Evolutionary conservation across 2,329 filamentous ascomycete genomes (phyloP).

Genomic region (Cladosporium sp.): DNA sequence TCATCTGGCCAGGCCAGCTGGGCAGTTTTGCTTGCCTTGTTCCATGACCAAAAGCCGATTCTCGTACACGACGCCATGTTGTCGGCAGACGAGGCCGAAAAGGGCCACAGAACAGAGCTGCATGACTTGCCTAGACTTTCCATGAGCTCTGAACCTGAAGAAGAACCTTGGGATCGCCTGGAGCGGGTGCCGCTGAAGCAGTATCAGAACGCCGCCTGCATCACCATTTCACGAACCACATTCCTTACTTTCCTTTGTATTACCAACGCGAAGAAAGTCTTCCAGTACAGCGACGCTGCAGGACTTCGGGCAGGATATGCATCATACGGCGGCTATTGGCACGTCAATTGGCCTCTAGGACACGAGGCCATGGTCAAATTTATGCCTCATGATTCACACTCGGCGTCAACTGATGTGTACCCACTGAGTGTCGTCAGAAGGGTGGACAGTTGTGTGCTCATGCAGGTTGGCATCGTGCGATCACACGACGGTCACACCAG

Average conservation of each 20-base stretch:
- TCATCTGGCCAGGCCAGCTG: neutral
- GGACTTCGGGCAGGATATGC: constrained; percentile 1
- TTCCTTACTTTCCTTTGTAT: constrained; percentile 4
- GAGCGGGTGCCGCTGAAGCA: neutral
- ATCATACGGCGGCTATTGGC: neutral
- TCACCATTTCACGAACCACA: constrained; percentile 1
- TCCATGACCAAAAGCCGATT: neutral
- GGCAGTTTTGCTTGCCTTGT: neutral
- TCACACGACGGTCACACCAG: too few relatives aligned
- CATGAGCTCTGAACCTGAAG: neutral
- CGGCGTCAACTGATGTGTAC: too few relatives aligned
- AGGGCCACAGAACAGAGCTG: neutral
- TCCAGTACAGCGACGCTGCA: constrained; percentile 8
- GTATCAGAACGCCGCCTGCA: neutral
- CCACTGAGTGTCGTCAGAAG: too few relatives aligned
- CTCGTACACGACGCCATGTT: neutral
- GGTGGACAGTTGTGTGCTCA: too few relatives aligned
- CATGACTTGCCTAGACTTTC: neutral
- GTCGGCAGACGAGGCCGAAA: neutral
- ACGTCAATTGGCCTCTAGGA: too few relatives aligned
- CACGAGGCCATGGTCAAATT: too few relatives aligned
- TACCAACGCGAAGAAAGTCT: neutral
- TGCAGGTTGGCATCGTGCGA: too few relatives aligned
- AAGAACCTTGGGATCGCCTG: neutral
- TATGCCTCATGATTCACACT: too few relatives aligned